Evolutionary conservation across 306 rosid genomes (phyloP).

Genomic region (Herpetospermum pedunculosum): DNA sequence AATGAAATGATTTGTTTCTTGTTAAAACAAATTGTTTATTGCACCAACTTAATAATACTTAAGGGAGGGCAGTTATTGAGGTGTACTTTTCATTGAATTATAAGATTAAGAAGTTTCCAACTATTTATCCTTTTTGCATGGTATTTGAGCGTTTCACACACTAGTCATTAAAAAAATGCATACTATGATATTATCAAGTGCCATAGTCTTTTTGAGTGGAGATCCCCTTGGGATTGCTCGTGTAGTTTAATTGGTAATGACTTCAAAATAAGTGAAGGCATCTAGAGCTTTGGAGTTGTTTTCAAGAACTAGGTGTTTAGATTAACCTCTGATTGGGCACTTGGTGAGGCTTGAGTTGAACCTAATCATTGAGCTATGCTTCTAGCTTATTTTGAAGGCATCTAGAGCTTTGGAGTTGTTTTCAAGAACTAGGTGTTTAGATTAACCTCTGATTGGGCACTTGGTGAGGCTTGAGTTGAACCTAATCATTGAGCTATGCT

Average conservation of each 20-base stretch:
- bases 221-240: not conserved
- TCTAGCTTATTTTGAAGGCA: not conserved
- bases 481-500: not conserved
- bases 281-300: not conserved
- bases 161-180: not conserved
- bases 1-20: no score
- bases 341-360: not conserved
- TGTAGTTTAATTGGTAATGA: not conserved
- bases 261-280: not conserved
- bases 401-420: not conserved
- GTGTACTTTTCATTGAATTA: not conserved
- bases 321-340: not conserved
- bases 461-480: not conserved
- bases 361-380: not conserved
- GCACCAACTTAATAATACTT: not conserved
- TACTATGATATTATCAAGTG: not conserved
- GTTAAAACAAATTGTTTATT: not conserved
- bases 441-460: not conserved
- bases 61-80: not conserved
- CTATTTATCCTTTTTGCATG: no score
- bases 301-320: not conserved
- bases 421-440: not conserved
- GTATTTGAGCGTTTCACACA: not conserved
- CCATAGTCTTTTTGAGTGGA: not conserved
- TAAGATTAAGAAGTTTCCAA: not conserved